phyloP scores from a whole-genome alignment of 257 asterid genomes.

The Mentha longifolia region DNA sequence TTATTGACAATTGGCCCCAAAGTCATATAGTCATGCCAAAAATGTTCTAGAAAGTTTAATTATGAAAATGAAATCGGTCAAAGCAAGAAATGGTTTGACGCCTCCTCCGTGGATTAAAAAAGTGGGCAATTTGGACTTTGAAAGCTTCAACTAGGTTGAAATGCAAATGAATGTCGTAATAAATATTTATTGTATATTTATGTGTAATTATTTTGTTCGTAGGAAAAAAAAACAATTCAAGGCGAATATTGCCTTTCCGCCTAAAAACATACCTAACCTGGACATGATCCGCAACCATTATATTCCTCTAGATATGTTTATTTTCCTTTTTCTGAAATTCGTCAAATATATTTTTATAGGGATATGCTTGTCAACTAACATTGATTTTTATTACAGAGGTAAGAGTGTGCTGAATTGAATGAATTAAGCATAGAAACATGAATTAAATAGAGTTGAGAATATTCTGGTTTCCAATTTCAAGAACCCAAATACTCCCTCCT shows the following conservation, averaged over 20 bases:
- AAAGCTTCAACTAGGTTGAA: neutral
- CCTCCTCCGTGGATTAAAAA: constrained; percentile 1
- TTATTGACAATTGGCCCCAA: neutral
- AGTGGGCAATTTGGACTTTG: constrained; percentile 29
- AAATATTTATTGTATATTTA: neutral
- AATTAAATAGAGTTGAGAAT: too few species aligned
- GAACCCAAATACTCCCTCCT: neutral
- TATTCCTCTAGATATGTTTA: neutral
- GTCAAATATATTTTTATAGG: too few species aligned
- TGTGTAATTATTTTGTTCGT: neutral
- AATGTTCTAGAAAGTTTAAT: constrained; percentile 22
- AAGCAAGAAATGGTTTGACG: constrained; percentile 30
- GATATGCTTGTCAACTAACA: neutral
- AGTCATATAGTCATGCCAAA: neutral
- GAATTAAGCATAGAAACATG: too few species aligned
- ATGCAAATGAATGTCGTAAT: neutral
- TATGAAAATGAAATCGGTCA: constrained; percentile 13
- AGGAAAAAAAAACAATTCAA: too few species aligned
- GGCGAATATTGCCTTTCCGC: neutral
- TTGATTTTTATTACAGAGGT: neutral
- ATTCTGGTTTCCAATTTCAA: neutral
- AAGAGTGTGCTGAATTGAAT: too few species aligned
- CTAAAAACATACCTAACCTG: neutral
- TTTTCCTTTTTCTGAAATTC: too few species aligned
- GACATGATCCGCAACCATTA: neutral